phyloP scores from a whole-genome alignment of 306 rosid genomes.

The Cicer cuneatum region DNA sequence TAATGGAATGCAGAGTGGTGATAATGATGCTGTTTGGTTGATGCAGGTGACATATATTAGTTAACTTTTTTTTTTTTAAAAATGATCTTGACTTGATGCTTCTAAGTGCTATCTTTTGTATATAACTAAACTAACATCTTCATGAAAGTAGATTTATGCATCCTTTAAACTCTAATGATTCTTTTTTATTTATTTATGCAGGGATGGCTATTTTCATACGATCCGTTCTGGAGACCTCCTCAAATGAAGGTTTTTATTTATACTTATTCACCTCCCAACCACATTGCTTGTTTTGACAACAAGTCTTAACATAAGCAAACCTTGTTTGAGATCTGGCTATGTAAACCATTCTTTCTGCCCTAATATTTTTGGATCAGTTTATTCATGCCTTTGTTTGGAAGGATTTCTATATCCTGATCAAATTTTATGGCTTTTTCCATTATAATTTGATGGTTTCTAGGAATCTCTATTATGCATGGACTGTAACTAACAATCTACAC shows the following conservation, averaged over 20 bases:
- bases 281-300: constrained; percentile 19
- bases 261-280: constrained; percentile 14
- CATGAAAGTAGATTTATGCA: constrained; percentile 28
- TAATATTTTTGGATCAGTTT: constrained; percentile 8
- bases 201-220: constrained; percentile 94
- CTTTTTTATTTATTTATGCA: constrained; percentile 37
- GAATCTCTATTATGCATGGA: constrained; percentile 28
- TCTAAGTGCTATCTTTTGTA: constrained; percentile 21
- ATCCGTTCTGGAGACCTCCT: constrained; percentile 95
- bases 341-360: constrained; percentile 9
- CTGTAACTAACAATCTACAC: constrained; percentile 1
- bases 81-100: constrained; percentile 27
- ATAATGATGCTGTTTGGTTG: constrained; percentile 80
- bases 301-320: constrained; percentile 17
- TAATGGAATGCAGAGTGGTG: constrained; percentile 87
- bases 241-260: constrained; percentile 77
- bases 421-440: constrained; percentile 21
- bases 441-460: constrained; percentile 23
- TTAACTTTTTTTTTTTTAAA: not conserved
- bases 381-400: constrained; percentile 19
- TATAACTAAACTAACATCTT: constrained; percentile 32
- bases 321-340: constrained; percentile 25
- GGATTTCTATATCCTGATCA: constrained; percentile 3
- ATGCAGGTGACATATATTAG: constrained; percentile 72
- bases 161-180: constrained; percentile 30